Conservation (phyloP, 2,329 filamentous ascomycete genomes). For the Penicillium polonicum region DNA sequence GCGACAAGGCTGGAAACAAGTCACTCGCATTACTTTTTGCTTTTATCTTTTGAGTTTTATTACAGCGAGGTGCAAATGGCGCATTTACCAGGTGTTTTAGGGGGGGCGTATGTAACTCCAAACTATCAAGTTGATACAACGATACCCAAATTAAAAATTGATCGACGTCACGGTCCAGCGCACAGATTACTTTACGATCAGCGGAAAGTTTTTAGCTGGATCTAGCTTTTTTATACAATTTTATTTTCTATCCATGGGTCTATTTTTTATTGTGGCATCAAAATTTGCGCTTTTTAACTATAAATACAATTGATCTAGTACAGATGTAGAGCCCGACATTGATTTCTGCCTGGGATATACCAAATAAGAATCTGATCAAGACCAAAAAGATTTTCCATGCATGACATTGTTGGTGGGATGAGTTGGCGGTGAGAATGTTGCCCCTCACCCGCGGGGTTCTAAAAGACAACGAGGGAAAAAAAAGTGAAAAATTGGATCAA, state of each 20-base stretch:
- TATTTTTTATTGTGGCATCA: background rate
- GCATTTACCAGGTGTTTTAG: background rate
- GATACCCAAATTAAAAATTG: slow-evolving; percentile 12
- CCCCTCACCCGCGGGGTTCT: slow-evolving; percentile 20
- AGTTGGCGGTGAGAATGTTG: slow-evolving; percentile 23
- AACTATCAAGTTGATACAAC: background rate
- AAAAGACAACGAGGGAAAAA: background rate
- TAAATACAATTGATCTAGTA: slow-evolving; percentile 3
- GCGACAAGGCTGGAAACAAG: background rate
- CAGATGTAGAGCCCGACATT: slow-evolving; percentile 4
- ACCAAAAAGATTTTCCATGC: slow-evolving; percentile 7
- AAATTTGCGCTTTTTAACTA: background rate
- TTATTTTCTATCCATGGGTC: background rate
- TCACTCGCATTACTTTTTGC: background rate
- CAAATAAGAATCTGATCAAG: background rate
- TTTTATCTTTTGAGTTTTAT: slow-evolving; percentile 6
- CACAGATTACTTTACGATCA: slow-evolving; percentile 2
- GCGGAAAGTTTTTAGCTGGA: background rate
- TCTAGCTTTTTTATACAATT: background rate
- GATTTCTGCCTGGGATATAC: background rate
- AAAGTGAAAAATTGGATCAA: background rate
- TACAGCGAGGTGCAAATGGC: slow-evolving; percentile 12
- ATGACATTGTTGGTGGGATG: slow-evolving; percentile 19
- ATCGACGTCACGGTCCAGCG: slow-evolving; percentile 10
- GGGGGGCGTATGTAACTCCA: background rate